Percentiles rank a stretch among this genome's conserved stretches.
These are phyloP conservation scores for Linum trigynum DNA, from an alignment of 345 rosid genomes.

Conservation along the genomic window DNA sequence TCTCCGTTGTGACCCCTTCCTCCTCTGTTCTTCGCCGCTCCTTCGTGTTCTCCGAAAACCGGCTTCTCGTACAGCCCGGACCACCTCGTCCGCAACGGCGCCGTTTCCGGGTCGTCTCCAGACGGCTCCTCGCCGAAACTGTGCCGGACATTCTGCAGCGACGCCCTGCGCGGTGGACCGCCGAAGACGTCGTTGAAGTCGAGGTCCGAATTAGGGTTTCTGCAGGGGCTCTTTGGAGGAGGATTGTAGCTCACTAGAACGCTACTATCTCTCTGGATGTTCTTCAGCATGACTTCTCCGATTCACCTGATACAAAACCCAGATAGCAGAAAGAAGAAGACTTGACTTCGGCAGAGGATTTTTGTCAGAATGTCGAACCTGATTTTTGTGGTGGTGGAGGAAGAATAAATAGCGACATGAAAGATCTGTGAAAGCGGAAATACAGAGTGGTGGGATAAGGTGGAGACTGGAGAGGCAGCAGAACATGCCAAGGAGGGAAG, in stretches of 20 bases:
- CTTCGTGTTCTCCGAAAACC: conserved; percentile 58
- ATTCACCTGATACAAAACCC: neutral
- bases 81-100: conserved; percentile 24
- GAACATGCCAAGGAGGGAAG: conserved; percentile 7
- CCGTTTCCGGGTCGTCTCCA: conserved; percentile 17
- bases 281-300: conserved; percentile 28
- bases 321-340: neutral
- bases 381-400: neutral
- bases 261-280: conserved; percentile 30
- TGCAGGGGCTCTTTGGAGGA: conserved; percentile 7
- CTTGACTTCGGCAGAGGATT: conserved; percentile 28
- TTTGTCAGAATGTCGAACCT: conserved; percentile 2
- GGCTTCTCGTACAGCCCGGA: conserved; percentile 50
- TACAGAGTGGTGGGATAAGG: conserved; percentile 13
- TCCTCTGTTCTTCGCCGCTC: conserved; percentile 21
- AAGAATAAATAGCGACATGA: neutral
- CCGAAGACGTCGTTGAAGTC: conserved; percentile 83
- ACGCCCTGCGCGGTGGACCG: conserved; percentile 66
- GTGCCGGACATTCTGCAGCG: conserved; percentile 30
- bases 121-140: conserved; percentile 33
- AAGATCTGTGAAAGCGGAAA: conserved; percentile 16
- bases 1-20: conserved; percentile 34
- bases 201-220: conserved; percentile 43
- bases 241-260: conserved; percentile 24
- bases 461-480: conserved; percentile 15